Evolutionary conservation across 2,329 filamentous ascomycete genomes (phyloP), one percentile per base, ranked within the genome.

Genomic region (Parafenestella ontariensis): DNA sequence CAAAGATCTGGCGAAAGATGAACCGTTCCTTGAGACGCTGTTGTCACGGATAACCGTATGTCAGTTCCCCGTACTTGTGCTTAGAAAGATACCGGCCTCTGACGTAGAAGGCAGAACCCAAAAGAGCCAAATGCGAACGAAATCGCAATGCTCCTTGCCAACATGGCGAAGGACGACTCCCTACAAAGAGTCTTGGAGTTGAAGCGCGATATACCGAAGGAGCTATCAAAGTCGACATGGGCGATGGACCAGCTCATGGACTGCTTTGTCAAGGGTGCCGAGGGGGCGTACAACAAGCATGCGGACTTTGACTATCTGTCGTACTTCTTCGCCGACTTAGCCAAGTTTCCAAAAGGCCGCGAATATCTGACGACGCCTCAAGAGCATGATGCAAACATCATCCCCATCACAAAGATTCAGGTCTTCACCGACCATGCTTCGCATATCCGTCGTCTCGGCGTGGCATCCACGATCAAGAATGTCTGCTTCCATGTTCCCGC

Each of bases 391-490:
- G 82, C 80, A 1, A 86, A 78, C 51, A 77, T 96, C 13, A 87
- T 97, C n/a, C 95, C 95, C 2, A 82, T 98, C 43, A 91, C 90
- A 44, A 98, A 98, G 80, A 82, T 99, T 58, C 90, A 89, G 56
- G 94, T 98, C 54, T 98, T 98, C 75, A 98, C 95, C 1, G 92
- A 96, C 75, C 92, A 97, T 78, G 82, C 85, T 65, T 96, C 91
- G 2, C 84, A 89, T 24, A 87, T 97, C 49, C 86, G 95, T 53
- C 84, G 95, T 49, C 91, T 92, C 68, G 95, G 95, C n/a, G 93
- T 97, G n/a, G 94, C 94, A 7, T 92, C 89, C 56, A 95, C 92
- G 9, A 92, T 99, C 73, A 98, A 98, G 77, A 99, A 99, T 71
- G 87, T 91, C 26, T 87, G 91, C 6, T 98, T 99, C 71, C 90